Conservation (phyloP, 2,329 filamentous ascomycete genomes). For the Calonectria ilicicola region DNA sequence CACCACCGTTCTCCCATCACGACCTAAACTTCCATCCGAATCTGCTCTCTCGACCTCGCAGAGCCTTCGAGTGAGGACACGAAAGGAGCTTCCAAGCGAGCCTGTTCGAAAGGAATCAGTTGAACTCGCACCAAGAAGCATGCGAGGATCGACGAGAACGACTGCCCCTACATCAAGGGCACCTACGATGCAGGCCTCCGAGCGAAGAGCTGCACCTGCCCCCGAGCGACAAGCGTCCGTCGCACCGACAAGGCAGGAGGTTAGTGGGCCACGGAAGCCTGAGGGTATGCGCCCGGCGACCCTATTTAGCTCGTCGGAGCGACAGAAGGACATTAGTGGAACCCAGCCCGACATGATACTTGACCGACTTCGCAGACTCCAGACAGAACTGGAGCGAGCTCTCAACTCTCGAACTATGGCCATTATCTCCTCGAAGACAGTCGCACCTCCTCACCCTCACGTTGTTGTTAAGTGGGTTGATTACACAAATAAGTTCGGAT, state of each 20-base stretch:
- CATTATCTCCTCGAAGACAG: constrained; percentile 66
- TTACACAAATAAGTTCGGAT: constrained; percentile 87
- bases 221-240: constrained; percentile 46
- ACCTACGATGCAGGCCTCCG: constrained; percentile 42
- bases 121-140: constrained; percentile 40
- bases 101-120: constrained; percentile 34
- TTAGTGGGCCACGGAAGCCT: constrained; percentile 44
- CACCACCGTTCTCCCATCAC: constrained; percentile 38
- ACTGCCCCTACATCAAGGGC: constrained; percentile 43
- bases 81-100: constrained; percentile 44
- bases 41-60: constrained; percentile 42
- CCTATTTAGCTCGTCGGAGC: constrained; percentile 68
- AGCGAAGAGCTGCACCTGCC: constrained; percentile 28
- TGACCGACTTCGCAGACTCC: constrained; percentile 66
- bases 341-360: constrained; percentile 70
- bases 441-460: constrained; percentile 68
- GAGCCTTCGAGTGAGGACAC: constrained; percentile 43
- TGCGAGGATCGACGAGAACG: constrained; percentile 44
- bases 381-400: constrained; percentile 71
- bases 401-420: constrained; percentile 74
- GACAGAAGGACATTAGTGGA: constrained; percentile 60
- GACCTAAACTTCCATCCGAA: constrained; percentile 41
- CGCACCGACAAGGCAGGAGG: constrained; percentile 37
- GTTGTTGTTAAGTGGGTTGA: constrained; percentile 87
- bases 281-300: constrained; percentile 55